Conservation (phyloP, 108 stramenopile species). For the Chaetoceros tenuissimus region DNA sequence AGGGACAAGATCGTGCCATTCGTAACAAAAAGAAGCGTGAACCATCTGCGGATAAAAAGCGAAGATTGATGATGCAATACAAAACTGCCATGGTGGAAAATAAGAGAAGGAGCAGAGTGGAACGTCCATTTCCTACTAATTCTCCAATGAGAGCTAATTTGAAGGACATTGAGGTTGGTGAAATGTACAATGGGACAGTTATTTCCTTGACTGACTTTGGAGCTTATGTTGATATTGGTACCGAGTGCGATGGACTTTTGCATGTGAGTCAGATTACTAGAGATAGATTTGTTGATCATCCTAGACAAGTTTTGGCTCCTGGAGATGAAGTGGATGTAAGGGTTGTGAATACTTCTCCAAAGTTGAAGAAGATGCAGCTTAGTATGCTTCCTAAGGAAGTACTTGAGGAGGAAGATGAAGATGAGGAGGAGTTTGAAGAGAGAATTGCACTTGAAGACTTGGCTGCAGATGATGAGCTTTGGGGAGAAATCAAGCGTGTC, state of each 20-base stretch:
- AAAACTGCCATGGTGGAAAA: constrained; percentile 46
- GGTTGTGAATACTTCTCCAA: constrained; percentile 41
- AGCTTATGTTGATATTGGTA: constrained; percentile 84
- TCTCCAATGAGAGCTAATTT: constrained; percentile 37
- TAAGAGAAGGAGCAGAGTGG: constrained; percentile 40
- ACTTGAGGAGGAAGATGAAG: constrained; percentile 33
- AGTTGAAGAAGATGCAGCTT: constrained; percentile 67
- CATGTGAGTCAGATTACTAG: constrained; percentile 75
- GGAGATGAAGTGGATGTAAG: constrained; percentile 68
- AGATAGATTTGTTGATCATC: constrained; percentile 72
- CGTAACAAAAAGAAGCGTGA: constrained; percentile 72
- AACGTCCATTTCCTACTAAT: constrained; percentile 36
- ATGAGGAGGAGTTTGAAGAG: constrained; percentile 38
- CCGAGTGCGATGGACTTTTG: constrained; percentile 82
- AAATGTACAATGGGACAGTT: constrained; percentile 50
- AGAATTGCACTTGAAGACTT: constrained; percentile 70
- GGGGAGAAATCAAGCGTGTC: constrained; percentile 83
- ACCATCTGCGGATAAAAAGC: constrained; percentile 47
- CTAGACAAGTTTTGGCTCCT: constrained; percentile 50
- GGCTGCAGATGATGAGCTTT: constrained; percentile 79
- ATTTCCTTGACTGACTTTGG: constrained; percentile 82
- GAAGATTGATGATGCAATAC: constrained; percentile 44
- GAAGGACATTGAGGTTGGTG: constrained; percentile 33
- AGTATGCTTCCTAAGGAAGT: constrained; percentile 62
- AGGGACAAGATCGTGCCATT: constrained; percentile 62